Evolutionary conservation across 768 basidiomycete genomes (phyloP), one percentile per base, ranked within the genome.

Genomic region (Russula sp.): DNA sequence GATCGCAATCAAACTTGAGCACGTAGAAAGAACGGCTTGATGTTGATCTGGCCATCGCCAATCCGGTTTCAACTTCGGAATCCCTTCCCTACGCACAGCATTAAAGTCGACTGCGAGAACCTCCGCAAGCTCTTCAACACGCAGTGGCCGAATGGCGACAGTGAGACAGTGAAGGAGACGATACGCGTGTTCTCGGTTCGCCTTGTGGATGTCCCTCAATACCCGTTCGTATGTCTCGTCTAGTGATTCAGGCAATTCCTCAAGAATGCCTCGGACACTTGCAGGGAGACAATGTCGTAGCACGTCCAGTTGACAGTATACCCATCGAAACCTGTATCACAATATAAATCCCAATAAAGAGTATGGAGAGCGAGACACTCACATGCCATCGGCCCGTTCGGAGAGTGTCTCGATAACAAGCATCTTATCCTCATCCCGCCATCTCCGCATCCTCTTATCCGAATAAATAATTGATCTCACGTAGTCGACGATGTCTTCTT

Each of bases 101-200:
- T 60, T 13, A 18, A 63, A 63, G 41, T 60, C 59, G 16, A 60
- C 39, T 6, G 59, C 36, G 13, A 63, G 55, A 10, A 61, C 42
- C n/a, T 61, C 60, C 2, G 60, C 60, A 7, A 53, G 59, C 10
- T 54, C 53, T 32, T 54, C 53, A 20, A 54, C 41, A 3, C 29
- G 53, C 16, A 54, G 16, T 16, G 53, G 53, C 1, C 53, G 53
- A 6, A 32, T n/a, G 1, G 53, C 53, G 18, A 54, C n/a, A n/a
- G n/a, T n/a, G n/a, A n/a, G n/a, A n/a, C n/a, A n/a, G n/a, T n/a
- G n/a, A n/a, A n/a, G n/a, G 11, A 61, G 53, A 36, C 60, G 60
- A 35, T 8, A 47, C 1, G 60, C 60, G 9, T 58, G 39, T 1
- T 61, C 46, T 49, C 47, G 39, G 39, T 57, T 58, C 0, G 16